Base-by-base conservation (phyloP, 2,329 filamentous ascomycete genomes). In the Parascedosporium putredinis region DNA sequence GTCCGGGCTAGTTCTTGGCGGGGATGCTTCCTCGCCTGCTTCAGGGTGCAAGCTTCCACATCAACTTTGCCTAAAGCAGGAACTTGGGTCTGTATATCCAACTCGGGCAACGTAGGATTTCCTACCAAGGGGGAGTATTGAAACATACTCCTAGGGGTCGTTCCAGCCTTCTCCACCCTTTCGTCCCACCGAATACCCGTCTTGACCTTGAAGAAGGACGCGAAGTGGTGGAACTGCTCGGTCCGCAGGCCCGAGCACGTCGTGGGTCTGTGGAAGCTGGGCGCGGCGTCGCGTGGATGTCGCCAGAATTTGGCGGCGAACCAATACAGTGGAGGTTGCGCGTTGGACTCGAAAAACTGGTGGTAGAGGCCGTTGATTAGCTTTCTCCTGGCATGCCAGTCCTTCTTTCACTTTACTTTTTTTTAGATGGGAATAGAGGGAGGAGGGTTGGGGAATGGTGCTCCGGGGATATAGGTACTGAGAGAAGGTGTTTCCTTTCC, bases 301-400 rank as follows among this genome's bases (percentile, higher is more conserved):
- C 69, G 68, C 56, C 68, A 70, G 55, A 68, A 70, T 49, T 76
- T 77, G 44, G 71, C 73, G 6, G 76, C 76, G 43, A 79, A 76
- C 55, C 73, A 75, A 65, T 87, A 89, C 0, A 76, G 72, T 52
- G 67, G 69, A 0, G 83, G 83, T 12, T 66, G 64, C 9, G 72
- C 67, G 52, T 78, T 72, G 4, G 81, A 84, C 62, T 88, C 79
- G 66, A 80, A 86, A 47, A 90, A 70, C 83, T 88, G 54, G n/a
- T 7, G 27, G 27, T 31, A 12, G 27, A 31, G 27, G 27, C n/a
- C n/a, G n/a, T n/a, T n/a, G n/a, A n/a, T n/a, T n/a, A n/a, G n/a
- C n/a, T n/a, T n/a, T n/a, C n/a, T n/a, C n/a, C n/a, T n/a, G n/a
- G n/a, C n/a, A n/a, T n/a, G n/a, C n/a, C n/a, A n/a, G n/a, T n/a